A percentile compares a stretch with the other conserved stretches of the same genome.
These are phyloP conservation scores for Glebionis coronaria DNA, from an alignment of 129 eudicot species.

Conservation along the genomic window DNA sequence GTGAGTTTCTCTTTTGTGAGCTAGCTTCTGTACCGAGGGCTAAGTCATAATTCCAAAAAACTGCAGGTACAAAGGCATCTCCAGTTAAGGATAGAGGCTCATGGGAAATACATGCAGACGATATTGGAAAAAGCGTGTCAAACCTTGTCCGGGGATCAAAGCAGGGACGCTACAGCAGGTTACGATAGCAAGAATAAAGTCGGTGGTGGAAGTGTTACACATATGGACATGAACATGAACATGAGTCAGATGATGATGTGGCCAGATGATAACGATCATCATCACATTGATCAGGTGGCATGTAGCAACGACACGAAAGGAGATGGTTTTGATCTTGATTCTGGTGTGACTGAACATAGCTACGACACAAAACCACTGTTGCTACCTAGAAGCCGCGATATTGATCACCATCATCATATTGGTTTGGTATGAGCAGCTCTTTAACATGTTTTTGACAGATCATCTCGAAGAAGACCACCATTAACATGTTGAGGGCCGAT, in stretches of 20 bases:
- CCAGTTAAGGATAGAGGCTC: conserved; percentile 91
- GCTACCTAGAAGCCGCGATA: conserved; percentile 22
- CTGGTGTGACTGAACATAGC: conserved; percentile 14
- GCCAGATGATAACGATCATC: conserved; percentile 31
- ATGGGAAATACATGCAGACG: conserved; percentile 97
- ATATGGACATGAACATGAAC: conserved; percentile 33
- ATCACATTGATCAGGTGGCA: conserved; percentile 29
- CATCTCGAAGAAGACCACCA: conserved; percentile 36
- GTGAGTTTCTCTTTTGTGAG: no score
- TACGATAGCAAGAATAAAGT: conserved; percentile 31
- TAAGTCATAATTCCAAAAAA: no score
- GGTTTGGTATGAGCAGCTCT: conserved; percentile 29
- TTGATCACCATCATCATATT: conserved; percentile 22
- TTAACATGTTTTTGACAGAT: conserved; percentile 20
- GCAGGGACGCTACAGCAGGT: conserved; percentile 40
- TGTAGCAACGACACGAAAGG: conserved; percentile 36
- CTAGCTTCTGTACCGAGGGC: no score
- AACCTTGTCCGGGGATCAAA: conserved; percentile 79
- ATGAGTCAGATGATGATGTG: conserved; percentile 36
- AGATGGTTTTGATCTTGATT: conserved; percentile 38
- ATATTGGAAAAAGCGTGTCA: conserved; percentile 96
- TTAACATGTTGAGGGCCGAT: conserved; percentile 33
- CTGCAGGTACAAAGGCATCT: conserved; percentile 87
- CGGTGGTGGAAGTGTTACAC: conserved; percentile 8
- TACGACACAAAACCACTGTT: conserved; percentile 34